Base-by-base conservation (phyloP, 192 early-diverging fungal genomes). In the Cladochytrium replicatum region DNA sequence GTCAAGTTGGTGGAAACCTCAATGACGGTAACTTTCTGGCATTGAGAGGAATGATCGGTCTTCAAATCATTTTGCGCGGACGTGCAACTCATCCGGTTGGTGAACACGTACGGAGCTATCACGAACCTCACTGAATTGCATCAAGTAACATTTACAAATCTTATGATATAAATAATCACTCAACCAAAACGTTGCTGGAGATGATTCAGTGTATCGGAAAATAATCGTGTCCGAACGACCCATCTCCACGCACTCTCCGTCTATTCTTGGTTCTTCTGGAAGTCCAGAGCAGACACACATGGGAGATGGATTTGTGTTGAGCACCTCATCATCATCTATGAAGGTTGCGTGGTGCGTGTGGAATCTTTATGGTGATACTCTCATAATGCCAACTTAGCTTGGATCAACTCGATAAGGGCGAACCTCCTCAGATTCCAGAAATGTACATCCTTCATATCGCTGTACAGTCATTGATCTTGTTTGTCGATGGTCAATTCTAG, bases 371-470 rank as follows among this genome's bases (percentile, higher is more conserved):
- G 42, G 64, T 25, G 3, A 29, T 13, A 22, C 1, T n/a, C n/a
- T n/a, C n/a, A n/a, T n/a, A n/a, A n/a, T n/a, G n/a, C n/a, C n/a
- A n/a, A n/a, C n/a, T n/a, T 44, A 75, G 88, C 58, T 63, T 93
- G 43, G 86, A 91, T 64, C 89, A 91, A 61, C 74, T 99, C 25
- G 96, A 99, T 56, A 97, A 95, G 60, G 66, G 76, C 5, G 92
- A 93, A 9, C 84, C 92, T 17, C 96, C 96, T 2, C 41, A 60
- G 0, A 76, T 93, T 19, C 92, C 96, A 0, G 89, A 92, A 19
- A 86, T 82, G 2, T 99, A 99, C 53, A 52, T 91, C 30, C 81
- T 85, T 32, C 83, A 81, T 49, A 64, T 97, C 7, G 76, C 87
- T 0, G 61, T 90, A 11, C 55, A 79, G 13, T 80, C 82, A 46